Conservation (phyloP, 345 rosid species). For the Mercurialis annua region DNA sequence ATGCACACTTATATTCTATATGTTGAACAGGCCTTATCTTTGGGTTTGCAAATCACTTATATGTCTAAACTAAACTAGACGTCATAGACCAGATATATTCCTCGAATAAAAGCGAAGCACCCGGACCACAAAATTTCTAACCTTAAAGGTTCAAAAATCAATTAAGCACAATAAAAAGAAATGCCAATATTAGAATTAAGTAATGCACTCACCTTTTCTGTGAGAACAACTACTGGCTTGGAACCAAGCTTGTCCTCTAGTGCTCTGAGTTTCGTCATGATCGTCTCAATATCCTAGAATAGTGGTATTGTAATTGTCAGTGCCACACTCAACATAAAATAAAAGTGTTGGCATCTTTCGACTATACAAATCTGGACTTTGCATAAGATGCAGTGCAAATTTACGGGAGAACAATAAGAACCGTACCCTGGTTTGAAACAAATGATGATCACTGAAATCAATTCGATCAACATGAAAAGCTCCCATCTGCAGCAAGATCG, state of each 20-base stretch:
- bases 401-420: neutral
- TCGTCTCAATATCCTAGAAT: conserved; percentile 57
- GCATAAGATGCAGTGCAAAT: neutral
- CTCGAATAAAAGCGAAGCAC: neutral
- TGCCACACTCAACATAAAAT: neutral
- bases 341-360: neutral
- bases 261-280: conserved; percentile 40
- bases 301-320: conserved; percentile 1
- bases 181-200: conserved; percentile 1
- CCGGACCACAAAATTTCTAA: neutral
- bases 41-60: neutral
- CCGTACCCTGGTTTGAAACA: conserved; percentile 46
- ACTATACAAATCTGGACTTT: neutral
- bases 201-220: conserved; percentile 61
- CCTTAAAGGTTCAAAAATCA: neutral
- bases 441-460: conserved; percentile 76
- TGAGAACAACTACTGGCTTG: conserved; percentile 56
- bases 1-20: too few species aligned
- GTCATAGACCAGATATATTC: neutral
- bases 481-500: conserved; percentile 53
- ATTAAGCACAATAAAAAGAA: neutral
- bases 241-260: conserved; percentile 43
- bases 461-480: conserved; percentile 50
- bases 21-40: neutral
- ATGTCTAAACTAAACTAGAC: neutral